A percentile compares a stretch with the other conserved stretches of the same genome.
These are phyloP conservation scores for Acer negundo DNA, from an alignment of 345 rosid species.

Conservation along the genomic window DNA sequence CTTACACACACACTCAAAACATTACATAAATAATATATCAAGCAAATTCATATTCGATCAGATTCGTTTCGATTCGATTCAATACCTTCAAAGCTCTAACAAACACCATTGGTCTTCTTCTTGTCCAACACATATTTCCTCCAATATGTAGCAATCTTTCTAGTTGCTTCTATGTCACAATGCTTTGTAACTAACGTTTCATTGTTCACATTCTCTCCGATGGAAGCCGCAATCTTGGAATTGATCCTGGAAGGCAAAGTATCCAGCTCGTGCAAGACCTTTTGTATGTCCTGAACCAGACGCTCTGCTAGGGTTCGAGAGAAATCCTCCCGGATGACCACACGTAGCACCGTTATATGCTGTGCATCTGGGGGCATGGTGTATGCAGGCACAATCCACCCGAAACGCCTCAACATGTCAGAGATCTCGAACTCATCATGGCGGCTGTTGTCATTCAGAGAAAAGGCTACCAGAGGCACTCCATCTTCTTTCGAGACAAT, in stretches of 20 bases:
- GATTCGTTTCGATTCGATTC: neutral
- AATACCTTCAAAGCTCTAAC: slow-evolving; percentile 21
- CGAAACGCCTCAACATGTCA: slow-evolving; percentile 49
- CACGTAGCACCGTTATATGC: slow-evolving; percentile 57
- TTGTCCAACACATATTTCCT: slow-evolving; percentile 44
- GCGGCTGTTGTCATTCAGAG: slow-evolving; percentile 56
- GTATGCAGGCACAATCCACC: slow-evolving; percentile 62
- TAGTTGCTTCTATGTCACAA: slow-evolving; percentile 33
- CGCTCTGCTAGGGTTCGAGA: slow-evolving; percentile 62
- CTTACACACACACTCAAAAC: neutral
- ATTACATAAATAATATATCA: neutral
- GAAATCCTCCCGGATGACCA: slow-evolving; percentile 57
- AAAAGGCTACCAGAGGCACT: slow-evolving; percentile 83
- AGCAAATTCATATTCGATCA: neutral
- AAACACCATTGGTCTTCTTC: slow-evolving; percentile 48
- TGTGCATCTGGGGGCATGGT: slow-evolving; percentile 66
- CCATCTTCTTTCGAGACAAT: slow-evolving; percentile 72
- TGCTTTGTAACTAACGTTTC: slow-evolving; percentile 21
- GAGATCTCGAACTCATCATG: slow-evolving; percentile 68
- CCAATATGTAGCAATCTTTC: slow-evolving; percentile 45
- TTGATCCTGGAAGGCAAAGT: slow-evolving; percentile 34
- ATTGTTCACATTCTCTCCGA: neutral
- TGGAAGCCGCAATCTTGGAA: slow-evolving; percentile 5
- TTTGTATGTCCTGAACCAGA: slow-evolving; percentile 45
- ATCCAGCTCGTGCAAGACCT: slow-evolving; percentile 49